Percentiles rank a stretch among this genome's conserved stretches.
Evolutionary conservation across 176 grass and related monocot genomes (phyloP).

Genomic region (Musa beccarii): DNA sequence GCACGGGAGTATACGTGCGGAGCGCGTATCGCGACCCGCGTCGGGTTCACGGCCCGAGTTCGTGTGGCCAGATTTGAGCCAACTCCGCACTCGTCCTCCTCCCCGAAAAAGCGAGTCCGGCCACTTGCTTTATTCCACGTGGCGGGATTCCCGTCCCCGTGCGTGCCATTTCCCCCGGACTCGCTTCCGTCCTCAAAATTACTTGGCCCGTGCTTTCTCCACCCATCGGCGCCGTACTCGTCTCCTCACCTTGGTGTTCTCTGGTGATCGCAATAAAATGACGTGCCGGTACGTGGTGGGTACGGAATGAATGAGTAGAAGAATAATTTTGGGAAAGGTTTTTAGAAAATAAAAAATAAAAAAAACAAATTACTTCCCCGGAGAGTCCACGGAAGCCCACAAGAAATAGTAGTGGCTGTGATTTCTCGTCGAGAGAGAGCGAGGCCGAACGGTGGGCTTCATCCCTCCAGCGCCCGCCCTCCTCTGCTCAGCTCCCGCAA

Average conservation of each 20-base stretch:
- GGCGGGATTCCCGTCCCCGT: not conserved
- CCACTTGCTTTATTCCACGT: not conserved
- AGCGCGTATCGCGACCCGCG: not conserved
- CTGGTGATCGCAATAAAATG: too few relatives aligned
- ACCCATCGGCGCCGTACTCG: too few relatives aligned
- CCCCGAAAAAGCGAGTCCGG: not conserved
- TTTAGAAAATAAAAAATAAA: too few relatives aligned
- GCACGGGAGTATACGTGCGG: not conserved
- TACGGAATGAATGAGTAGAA: too few relatives aligned
- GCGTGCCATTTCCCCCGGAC: too few relatives aligned
- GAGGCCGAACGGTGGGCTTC: not conserved
- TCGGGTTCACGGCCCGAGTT: not conserved
- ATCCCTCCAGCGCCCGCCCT: not conserved
- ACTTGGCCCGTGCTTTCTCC: too few relatives aligned
- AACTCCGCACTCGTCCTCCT: not conserved
- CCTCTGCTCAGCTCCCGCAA: slow-evolving; percentile 19
- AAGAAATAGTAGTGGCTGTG: slow-evolving; percentile 87
- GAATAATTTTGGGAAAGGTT: too few relatives aligned
- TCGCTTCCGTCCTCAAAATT: too few relatives aligned
- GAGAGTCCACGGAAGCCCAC: slow-evolving; percentile 24
- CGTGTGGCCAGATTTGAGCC: not conserved
- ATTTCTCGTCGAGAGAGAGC: slow-evolving; percentile 32
- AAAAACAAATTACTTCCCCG: too few relatives aligned
- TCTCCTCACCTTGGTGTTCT: not conserved
- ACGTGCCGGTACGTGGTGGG: too few relatives aligned